Base-by-base conservation (phyloP, 208 protist genomes). In the Blastocrithidia nonstop region DNA sequence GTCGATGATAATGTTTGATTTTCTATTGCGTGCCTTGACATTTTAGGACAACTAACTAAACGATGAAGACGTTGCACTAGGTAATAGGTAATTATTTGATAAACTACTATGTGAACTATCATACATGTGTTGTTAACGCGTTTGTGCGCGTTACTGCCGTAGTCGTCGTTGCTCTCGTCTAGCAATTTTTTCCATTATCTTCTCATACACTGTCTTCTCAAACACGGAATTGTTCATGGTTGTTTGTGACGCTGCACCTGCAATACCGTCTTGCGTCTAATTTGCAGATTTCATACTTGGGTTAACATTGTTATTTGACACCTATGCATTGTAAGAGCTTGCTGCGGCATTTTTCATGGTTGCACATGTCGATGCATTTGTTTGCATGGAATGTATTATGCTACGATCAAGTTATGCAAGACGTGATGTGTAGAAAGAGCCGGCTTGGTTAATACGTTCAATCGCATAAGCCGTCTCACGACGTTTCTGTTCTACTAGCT, bases 371-470 rank as follows among this genome's bases (percentile, higher is more conserved):
- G 25, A 0, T 21, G 43, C 19, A 20, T 21, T 37, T 13, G 53
- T 39, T 4, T 39, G 15, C 11, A 43, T 37, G 11, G 41, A n/a
- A n/a, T n/a, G n/a, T n/a, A n/a, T n/a, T n/a, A n/a, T n/a, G n/a
- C n/a, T n/a, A n/a, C n/a, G n/a, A n/a, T n/a, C n/a, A n/a, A n/a
- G n/a, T n/a, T n/a, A n/a, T n/a, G n/a, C n/a, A n/a, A n/a, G n/a
- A n/a, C n/a, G n/a, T n/a, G n/a, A n/a, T n/a, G n/a, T n/a, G n/a
- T n/a, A n/a, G n/a, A n/a, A n/a, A n/a, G n/a, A n/a, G n/a, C n/a
- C n/a, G n/a, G n/a, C n/a, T n/a, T 48, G 29, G 35, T 90, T 67
- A 48, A 90, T 81, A 41, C 76, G 60, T 11, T 37, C 49, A 13
- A 82, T 57, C 0, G 73, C 64, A 17, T 80, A 67, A 4, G 66